A percentile compares a stretch with the other conserved stretches of the same genome.
Evolutionary conservation across 2,329 filamentous ascomycete species (phyloP).

Genomic region (Claviceps spartinae): DNA sequence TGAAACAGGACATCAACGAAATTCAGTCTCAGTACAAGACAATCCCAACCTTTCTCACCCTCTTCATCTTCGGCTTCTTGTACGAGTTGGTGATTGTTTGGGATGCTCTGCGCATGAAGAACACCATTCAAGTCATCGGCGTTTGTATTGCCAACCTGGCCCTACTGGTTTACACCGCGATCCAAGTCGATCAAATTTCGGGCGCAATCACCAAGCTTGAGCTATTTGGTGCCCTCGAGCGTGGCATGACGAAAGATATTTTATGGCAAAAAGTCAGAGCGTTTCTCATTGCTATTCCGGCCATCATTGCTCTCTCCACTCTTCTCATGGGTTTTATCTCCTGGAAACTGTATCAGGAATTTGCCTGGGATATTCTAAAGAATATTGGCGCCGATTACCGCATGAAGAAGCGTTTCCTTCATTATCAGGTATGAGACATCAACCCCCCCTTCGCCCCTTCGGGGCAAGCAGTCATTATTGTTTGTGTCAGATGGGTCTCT

Average conservation of each 20-base stretch:
- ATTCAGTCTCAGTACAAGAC: constrained; percentile 44
- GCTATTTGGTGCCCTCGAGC: constrained; percentile 37
- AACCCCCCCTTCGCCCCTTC: background rate
- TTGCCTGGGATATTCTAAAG: constrained; percentile 99
- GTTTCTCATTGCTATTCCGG: constrained; percentile 74
- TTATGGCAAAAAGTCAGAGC: constrained; percentile 42
- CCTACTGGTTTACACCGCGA: constrained; percentile 80
- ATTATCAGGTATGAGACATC: constrained; percentile 63
- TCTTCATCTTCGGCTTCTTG: constrained; percentile 95
- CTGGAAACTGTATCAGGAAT: constrained; percentile 96
- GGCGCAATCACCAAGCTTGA: constrained; percentile 53
- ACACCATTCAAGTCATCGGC: constrained; percentile 96
- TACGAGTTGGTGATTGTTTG: constrained; percentile 84
- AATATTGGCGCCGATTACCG: constrained; percentile 94
- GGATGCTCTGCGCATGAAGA: constrained; percentile 87
- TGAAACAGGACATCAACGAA: no score
- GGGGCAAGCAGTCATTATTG: background rate
- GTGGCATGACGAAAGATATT: constrained; percentile 8
- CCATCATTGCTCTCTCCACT: constrained; percentile 65
- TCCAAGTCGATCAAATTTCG: constrained; percentile 83
- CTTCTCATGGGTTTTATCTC: constrained; percentile 61
- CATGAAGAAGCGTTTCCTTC: constrained; percentile 92
- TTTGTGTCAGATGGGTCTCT: background rate
- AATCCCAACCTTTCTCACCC: constrained; percentile 87
- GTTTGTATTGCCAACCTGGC: constrained; percentile 86